Evolutionary conservation across 2,329 filamentous ascomycete genomes (phyloP).

Genomic region (Xylariaceae sp.): DNA sequence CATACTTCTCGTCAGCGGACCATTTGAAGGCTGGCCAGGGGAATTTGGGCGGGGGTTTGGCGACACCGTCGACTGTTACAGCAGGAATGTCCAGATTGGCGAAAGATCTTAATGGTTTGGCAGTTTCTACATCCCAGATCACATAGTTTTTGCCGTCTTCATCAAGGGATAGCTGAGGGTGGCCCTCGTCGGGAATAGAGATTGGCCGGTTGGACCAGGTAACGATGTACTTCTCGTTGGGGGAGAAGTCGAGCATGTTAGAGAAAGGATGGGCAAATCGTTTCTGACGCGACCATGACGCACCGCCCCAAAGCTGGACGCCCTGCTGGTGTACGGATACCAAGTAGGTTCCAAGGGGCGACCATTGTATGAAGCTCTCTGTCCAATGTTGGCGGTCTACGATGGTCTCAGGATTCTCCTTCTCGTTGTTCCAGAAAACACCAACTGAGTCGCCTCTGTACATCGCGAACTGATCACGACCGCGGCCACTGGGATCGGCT

Average conservation of each 20-base stretch:
- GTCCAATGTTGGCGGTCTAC: slow-evolving; percentile 97
- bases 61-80: slow-evolving; percentile 65
- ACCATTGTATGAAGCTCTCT: slow-evolving; percentile 98
- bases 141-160: slow-evolving; percentile 99
- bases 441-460: slow-evolving; percentile 91
- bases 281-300: slow-evolving; percentile 87
- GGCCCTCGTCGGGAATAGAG: slow-evolving; percentile 84
- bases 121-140: slow-evolving; percentile 94
- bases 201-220: slow-evolving; percentile 98
- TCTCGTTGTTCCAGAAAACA: slow-evolving; percentile 98
- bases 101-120: slow-evolving; percentile 90
- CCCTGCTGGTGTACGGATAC: slow-evolving; percentile 95
- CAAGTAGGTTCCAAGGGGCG: slow-evolving; percentile 89
- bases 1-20: slow-evolving; percentile 97
- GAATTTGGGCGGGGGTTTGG: slow-evolving; percentile 81
- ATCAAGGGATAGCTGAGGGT: slow-evolving; percentile 83
- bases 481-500: slow-evolving; percentile 77
- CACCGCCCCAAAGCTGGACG: slow-evolving; percentile 95
- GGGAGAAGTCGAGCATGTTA: slow-evolving; percentile 96
- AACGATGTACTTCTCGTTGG: slow-evolving; percentile 88
- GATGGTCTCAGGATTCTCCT: slow-evolving; percentile 83
- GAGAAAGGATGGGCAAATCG: slow-evolving; percentile 95
- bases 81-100: slow-evolving; percentile 83
- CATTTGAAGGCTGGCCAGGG: slow-evolving; percentile 99
- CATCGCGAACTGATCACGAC: slow-evolving; percentile 95